Evolutionary conservation across 1,139 yeast species (phyloP), one percentile per base, ranked within the genome.

Genomic region (Torulaspora globosa): DNA sequence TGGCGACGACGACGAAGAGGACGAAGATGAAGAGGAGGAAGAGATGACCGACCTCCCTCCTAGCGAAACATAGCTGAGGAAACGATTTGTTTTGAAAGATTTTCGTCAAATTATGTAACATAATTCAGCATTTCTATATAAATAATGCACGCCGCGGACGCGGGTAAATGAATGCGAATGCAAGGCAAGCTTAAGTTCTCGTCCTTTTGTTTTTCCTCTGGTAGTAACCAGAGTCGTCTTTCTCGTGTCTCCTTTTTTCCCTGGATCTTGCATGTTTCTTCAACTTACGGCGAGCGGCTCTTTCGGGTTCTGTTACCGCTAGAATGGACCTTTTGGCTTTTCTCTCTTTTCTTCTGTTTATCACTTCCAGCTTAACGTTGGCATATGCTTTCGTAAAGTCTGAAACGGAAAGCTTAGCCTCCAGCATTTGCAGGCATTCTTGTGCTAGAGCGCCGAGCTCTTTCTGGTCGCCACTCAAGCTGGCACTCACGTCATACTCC

Each of bases 241-340:
- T 84, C 44, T 76, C 80, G 44, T 75, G 80, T 62, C 77, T 84
- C 62, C 95, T 76, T 73, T 83, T 85, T 55, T 84, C 92, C 64
- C 94, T 78, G 36, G 78, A 76, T 57, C 83, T 76, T 41, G 75
- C 78, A 68, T 89, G 95, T 65, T 85, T 86, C 67, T 74, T 82
- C 57, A 86, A 63, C 68, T 85, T 87, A 65, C 85, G 78, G 58
- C 76, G 77, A 3, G 96, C 95, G 19, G 87, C 82, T 36, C 78
- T 68, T 16, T 84, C 96, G 0, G 98, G 98, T 4, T 86, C 85
- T 11, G 76, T 75, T 3, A 90, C 74, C 1, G 90, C 87, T 64
- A 87, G 70, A 52, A 85, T 82, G 0, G 96, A 84, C 48, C 90
- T 75, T 61, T 82, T 83, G 1, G 85, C 76, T 60, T 74, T 81